Conservation (phyloP, 208 protist species). For the Wallacemonas collosoma region DNA sequence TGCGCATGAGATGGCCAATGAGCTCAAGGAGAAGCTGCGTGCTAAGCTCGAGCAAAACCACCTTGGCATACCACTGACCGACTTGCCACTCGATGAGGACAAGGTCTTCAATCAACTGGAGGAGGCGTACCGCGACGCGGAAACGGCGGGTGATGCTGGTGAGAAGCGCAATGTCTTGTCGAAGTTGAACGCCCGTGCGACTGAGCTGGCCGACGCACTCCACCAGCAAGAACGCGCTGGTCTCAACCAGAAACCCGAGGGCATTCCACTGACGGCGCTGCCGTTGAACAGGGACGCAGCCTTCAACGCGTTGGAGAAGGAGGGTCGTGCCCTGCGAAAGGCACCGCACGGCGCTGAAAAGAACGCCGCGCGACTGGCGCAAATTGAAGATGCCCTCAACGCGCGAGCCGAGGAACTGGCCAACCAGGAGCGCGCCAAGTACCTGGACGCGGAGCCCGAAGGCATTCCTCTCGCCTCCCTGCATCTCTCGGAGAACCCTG, state of each 20-base stretch:
- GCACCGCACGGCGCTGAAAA: constrained; percentile 15
- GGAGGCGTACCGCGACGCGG: constrained; percentile 45
- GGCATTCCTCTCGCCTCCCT: constrained; percentile 45
- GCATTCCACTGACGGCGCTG: constrained; percentile 50
- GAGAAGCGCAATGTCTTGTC: constrained; percentile 19
- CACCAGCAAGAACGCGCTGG: constrained; percentile 34
- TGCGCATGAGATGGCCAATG: constrained; percentile 45
- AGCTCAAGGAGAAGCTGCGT: constrained; percentile 47
- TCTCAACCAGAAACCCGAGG: constrained; percentile 44
- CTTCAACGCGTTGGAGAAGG: constrained; percentile 45
- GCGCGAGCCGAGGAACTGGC: constrained; percentile 46
- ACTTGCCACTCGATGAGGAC: constrained; percentile 60
- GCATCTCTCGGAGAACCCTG: constrained; percentile 29
- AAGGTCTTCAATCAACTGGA: constrained; percentile 45
- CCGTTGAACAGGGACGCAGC: constrained; percentile 52
- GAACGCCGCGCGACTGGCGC: constrained; percentile 26
- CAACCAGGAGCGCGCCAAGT: constrained; percentile 30
- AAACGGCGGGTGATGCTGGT: constrained; percentile 21
- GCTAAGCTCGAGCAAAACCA: constrained; percentile 46
- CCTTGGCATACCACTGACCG: constrained; percentile 48
- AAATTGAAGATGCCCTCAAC: constrained; percentile 44
- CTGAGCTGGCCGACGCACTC: constrained; percentile 39
- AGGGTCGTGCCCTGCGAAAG: constrained; percentile 36
- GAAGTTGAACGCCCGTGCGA: constrained; percentile 55
- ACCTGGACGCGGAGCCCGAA: constrained; percentile 30